Evolutionary conservation across 164 flowering plant species (phyloP).

Genomic region (Saururus chinensis): DNA sequence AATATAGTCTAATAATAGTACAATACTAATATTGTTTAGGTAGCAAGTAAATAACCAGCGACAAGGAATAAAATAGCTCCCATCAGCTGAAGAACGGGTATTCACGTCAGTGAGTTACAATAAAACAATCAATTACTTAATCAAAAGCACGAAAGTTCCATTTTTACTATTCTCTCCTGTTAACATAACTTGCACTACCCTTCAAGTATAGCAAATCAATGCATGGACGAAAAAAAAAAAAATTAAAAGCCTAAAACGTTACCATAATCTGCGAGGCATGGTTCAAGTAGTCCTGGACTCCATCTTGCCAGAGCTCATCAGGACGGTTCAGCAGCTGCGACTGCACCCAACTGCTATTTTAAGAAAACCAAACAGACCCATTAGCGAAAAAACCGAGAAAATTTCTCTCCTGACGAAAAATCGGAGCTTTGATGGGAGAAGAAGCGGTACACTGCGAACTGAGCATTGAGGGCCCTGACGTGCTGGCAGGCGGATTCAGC

Average conservation of each 20-base stretch:
- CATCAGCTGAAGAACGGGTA: neutral
- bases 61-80: neutral
- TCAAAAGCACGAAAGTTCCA: neutral
- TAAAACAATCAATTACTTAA: too few species aligned
- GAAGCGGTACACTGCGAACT: slow-evolving; percentile 65
- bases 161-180: neutral
- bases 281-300: slow-evolving; percentile 59
- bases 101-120: neutral
- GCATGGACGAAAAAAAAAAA: too few species aligned
- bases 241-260: slow-evolving; percentile 5
- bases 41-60: too few species aligned
- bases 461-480: slow-evolving; percentile 90
- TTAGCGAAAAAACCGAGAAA: neutral
- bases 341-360: slow-evolving; percentile 77
- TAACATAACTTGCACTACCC: neutral
- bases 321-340: slow-evolving; percentile 74
- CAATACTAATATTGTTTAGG: too few species aligned
- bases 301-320: slow-evolving; percentile 98
- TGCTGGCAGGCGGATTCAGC: slow-evolving; percentile 58
- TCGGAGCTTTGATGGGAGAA: too few species aligned
- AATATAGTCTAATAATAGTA: too few species aligned
- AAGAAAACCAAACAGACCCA: neutral
- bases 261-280: slow-evolving; percentile 83
- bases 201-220: too few species aligned
- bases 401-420: neutral